Conservation (phyloP, 2,329 filamentous ascomycete species). For the Ophiostoma pallidulum region DNA sequence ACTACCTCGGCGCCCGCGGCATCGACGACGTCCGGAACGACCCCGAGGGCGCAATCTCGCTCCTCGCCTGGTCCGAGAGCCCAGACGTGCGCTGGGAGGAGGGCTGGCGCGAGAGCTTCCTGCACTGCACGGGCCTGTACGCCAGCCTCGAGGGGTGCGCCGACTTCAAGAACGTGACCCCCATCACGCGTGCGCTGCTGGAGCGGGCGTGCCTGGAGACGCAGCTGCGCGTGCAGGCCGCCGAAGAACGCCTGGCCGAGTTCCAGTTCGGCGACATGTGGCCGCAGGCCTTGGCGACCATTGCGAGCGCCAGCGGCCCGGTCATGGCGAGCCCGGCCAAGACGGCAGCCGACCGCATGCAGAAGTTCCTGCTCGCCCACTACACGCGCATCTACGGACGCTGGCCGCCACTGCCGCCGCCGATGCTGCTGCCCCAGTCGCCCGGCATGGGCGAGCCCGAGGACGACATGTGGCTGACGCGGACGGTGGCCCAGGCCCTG, state of each 20-base stretch:
- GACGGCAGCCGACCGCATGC: slow-evolving; percentile 49
- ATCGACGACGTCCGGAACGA: slow-evolving; percentile 57
- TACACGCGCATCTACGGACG: slow-evolving; percentile 47
- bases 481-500: slow-evolving; percentile 46
- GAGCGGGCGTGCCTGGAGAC: slow-evolving; percentile 53
- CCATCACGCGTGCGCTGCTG: slow-evolving; percentile 53
- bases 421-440: slow-evolving; percentile 8
- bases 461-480: slow-evolving; percentile 51
- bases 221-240: slow-evolving; percentile 51
- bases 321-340: slow-evolving; percentile 31
- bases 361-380: slow-evolving; percentile 49
- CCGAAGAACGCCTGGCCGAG: slow-evolving; percentile 48
- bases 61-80: slow-evolving; percentile 59
- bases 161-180: slow-evolving; percentile 50
- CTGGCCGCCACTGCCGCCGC: slow-evolving; percentile 42
- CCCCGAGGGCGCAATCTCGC: slow-evolving; percentile 46
- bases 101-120: slow-evolving; percentile 58
- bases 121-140: slow-evolving; percentile 58
- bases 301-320: slow-evolving; percentile 22
- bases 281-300: slow-evolving; percentile 30
- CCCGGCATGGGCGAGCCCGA: slow-evolving; percentile 22
- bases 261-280: slow-evolving; percentile 57
- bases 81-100: slow-evolving; percentile 53
- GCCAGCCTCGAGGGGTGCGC: slow-evolving; percentile 39
- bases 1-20: slow-evolving; percentile 48